A percentile compares a stretch with the other conserved stretches of the same genome.
Evolutionary conservation across 306 rosid species (phyloP).

Genomic region (Boehmeria nivea): DNA sequence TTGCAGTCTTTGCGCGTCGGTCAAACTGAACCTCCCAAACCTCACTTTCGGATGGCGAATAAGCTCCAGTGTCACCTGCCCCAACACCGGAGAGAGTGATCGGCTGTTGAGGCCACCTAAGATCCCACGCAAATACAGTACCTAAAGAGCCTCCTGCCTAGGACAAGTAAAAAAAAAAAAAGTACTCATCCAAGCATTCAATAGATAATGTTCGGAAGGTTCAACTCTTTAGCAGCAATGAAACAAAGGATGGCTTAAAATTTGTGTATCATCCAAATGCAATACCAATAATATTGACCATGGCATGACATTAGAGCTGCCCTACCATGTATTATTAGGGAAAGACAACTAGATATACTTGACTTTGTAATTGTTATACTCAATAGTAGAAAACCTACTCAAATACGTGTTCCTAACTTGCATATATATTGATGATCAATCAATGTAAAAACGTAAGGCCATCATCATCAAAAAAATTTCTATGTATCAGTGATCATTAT

Average conservation of each 20-base stretch:
- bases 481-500: too few species aligned
- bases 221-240: not conserved
- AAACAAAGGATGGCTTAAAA: not conserved
- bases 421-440: too few species aligned
- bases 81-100: conserved; percentile 73
- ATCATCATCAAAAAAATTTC: too few species aligned
- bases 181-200: not conserved
- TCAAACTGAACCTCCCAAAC: conserved; percentile 98
- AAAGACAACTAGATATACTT: too few species aligned
- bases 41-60: conserved; percentile 74
- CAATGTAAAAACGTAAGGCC: too few species aligned
- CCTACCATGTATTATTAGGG: too few species aligned
- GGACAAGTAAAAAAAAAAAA: conserved; percentile 3
- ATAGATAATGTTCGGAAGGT: not conserved
- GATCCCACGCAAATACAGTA: conserved; percentile 94
- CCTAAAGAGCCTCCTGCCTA: conserved; percentile 94
- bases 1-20: conserved; percentile 44
- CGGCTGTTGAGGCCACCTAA: conserved; percentile 81
- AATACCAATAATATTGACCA: too few species aligned
- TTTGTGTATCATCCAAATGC: too few species aligned
- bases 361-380: too few species aligned
- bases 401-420: too few species aligned
- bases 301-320: too few species aligned
- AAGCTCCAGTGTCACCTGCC: conserved; percentile 36
- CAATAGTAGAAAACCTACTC: too few species aligned